Evolutionary conservation across 169 alveolate species (phyloP).

Genomic region (Eimeria mitis): DNA sequence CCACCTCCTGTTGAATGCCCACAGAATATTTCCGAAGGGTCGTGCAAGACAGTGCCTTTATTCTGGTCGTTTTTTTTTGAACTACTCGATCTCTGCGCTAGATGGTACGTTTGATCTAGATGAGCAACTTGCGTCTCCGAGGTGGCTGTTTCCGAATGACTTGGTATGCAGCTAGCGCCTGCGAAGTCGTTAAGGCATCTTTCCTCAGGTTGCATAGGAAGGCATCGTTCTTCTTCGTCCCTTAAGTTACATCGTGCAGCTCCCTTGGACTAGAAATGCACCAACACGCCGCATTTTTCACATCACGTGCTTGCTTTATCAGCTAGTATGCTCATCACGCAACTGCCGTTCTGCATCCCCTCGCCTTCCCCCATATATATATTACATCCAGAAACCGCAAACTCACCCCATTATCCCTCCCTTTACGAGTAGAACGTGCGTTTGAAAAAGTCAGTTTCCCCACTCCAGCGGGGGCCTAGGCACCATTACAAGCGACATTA

Average conservation of each 20-base stretch:
- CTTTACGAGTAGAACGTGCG: neutral
- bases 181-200: neutral
- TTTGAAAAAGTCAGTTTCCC: neutral
- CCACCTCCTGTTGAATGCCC: neutral
- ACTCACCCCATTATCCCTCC: neutral
- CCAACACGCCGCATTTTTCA: neutral
- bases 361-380: neutral
- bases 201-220: neutral
- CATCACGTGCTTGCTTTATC: neutral
- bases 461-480: neutral
- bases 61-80: neutral
- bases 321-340: constrained; percentile 24
- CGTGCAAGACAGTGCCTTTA: neutral
- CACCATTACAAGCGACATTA: neutral
- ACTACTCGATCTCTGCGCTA: neutral
- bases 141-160: neutral
- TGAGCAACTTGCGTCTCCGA: too few relatives aligned
- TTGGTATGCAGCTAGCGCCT: neutral
- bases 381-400: neutral
- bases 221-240: neutral
- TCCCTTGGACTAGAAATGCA: neutral
- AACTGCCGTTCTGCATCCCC: neutral
- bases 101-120: neutral
- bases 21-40: too few relatives aligned
- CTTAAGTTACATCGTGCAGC: neutral